A percentile compares a stretch with the other conserved stretches of the same genome.
phyloP scores from a whole-genome alignment of 2,329 filamentous ascomycete genomes.

The Colletotrichum viniferum region DNA sequence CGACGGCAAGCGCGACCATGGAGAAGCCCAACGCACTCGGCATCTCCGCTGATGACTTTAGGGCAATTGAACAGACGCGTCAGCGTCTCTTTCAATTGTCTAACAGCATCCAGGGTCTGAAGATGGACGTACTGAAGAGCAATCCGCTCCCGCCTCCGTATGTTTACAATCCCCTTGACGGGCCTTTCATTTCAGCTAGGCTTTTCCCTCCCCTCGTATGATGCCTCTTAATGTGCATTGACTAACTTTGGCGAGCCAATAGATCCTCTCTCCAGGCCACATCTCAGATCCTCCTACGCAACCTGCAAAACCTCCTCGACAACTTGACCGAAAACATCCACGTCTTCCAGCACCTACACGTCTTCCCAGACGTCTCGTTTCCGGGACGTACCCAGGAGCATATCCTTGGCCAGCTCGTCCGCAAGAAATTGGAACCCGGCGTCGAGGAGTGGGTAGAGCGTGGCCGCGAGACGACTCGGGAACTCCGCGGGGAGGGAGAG shows the following conservation, averaged over 20 bases:
- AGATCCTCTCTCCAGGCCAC: constrained; percentile 77
- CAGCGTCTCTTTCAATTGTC: constrained; percentile 72
- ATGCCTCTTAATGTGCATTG: neutral
- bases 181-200: neutral
- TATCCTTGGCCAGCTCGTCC: constrained; percentile 71
- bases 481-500: constrained; percentile 23
- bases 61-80: constrained; percentile 73
- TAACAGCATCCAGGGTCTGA: constrained; percentile 69
- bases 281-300: constrained; percentile 72
- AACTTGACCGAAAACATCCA: constrained; percentile 68
- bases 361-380: constrained; percentile 78
- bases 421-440: constrained; percentile 82
- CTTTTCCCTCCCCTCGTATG: neutral
- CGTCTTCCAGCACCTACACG: constrained; percentile 71
- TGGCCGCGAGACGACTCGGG: constrained; percentile 54
- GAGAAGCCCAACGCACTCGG: constrained; percentile 38
- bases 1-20: neutral
- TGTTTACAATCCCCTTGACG: constrained; percentile 23
- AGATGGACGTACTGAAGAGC: constrained; percentile 62
- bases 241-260: neutral
- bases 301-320: constrained; percentile 70
- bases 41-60: constrained; percentile 64
- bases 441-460: constrained; percentile 76
- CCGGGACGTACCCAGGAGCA: constrained; percentile 71
- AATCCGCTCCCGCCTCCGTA: constrained; percentile 73